Evolutionary conservation across 306 rosid genomes (phyloP), one percentile per base, ranked within the genome.

Genomic region (Prunus mongolica): DNA sequence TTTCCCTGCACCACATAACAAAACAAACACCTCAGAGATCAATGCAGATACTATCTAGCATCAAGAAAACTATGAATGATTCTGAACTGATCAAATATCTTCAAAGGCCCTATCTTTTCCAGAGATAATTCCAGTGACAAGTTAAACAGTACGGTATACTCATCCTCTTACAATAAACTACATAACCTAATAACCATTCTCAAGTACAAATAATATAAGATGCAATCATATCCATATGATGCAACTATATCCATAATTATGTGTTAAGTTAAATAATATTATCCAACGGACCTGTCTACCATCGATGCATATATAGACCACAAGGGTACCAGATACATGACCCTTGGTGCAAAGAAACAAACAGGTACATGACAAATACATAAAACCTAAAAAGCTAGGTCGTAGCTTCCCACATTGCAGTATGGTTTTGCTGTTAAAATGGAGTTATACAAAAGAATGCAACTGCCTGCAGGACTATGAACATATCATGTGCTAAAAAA

Each of bases 1-100:
- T 65, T 74, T 81, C 52, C 80, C 90, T 85, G 90, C 5, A 41
- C 16, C 15, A 60, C 84, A 76, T 16, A 77, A 83, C 54, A 80
- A 57, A 71, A 61, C 5, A 44, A 47, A 73, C 28, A n/a, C 58
- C 12, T 75, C 65, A 74, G 28, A 69, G 41, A 25, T 66, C 32
- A 30, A 62, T 6, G 20, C 11, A 20, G 30, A 6, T 27, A 28
- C 67, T 0, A 27, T 13, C 18, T 25, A 60, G 9, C 13, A 5
- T 24, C 20, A 22, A 5, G 65, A 45, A 5, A n/a, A 46, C 30
- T 14, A 69, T n/a, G 0, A 51, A 50, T 11, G 30, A 56, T n/a
- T 14, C 57, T 50, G 14, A 49, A 8, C 20, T 13, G 4, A 62
- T 61, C 22, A 16, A 24, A 30, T 30, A 25, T 38, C 81, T 45